Evolutionary conservation across 768 basidiomycete species (phyloP).

Genomic region (Termitomyces sp.): DNA sequence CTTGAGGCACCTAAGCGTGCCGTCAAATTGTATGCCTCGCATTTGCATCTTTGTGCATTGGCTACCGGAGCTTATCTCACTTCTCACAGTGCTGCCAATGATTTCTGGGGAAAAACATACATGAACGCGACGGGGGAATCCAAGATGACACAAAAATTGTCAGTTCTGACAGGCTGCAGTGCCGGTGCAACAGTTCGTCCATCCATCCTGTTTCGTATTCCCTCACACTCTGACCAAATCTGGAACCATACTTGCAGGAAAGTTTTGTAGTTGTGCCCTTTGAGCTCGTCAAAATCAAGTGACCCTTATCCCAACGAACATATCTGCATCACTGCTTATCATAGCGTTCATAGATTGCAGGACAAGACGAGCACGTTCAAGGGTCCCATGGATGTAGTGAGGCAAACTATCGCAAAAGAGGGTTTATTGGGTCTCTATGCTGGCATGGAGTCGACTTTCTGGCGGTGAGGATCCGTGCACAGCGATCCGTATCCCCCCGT

Average conservation of each 20-base stretch:
- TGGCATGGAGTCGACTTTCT: conserved; percentile 97
- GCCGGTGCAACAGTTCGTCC: conserved; percentile 78
- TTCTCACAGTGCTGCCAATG: conserved; percentile 66
- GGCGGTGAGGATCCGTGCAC: conserved; percentile 57
- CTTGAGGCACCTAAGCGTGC: conserved; percentile 98
- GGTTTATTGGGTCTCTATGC: conserved; percentile 84
- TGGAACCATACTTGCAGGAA: conserved; percentile 39
- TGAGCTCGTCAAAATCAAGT: conserved; percentile 91
- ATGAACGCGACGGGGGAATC: conserved; percentile 53
- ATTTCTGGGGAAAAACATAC: conserved; percentile 92
- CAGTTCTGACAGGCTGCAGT: conserved; percentile 84
- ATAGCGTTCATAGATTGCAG: conserved; percentile 54
- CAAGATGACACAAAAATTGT: conserved; percentile 87
- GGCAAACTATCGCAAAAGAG: conserved; percentile 67
- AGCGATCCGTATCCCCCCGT: neutral
- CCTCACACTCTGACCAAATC: neutral
- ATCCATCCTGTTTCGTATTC: neutral
- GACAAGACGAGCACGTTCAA: conserved; percentile 88
- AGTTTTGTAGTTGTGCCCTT: conserved; percentile 95
- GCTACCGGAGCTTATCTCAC: conserved; percentile 1
- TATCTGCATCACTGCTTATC: neutral
- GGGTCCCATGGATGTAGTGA: conserved; percentile 90
- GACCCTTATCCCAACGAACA: neutral
- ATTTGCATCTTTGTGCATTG: neutral
- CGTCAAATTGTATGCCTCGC: conserved; percentile 73